These are phyloP conservation scores for Coemansia javaensis DNA, from an alignment of 192 early-diverging fungal species.

Conservation along the genomic window DNA sequence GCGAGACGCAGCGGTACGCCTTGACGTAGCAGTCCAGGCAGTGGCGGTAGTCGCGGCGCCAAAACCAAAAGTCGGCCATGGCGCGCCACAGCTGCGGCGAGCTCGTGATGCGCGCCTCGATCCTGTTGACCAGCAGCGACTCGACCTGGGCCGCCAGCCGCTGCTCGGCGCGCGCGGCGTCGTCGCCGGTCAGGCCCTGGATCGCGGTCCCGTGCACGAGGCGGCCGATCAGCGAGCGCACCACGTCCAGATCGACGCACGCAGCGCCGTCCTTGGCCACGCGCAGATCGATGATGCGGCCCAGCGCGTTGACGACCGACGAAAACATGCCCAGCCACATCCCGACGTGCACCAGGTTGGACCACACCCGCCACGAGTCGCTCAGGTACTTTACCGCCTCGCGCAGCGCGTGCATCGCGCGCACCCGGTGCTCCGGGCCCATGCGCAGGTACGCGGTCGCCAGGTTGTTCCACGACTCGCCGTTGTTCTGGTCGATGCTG, in stretches of 20 bases:
- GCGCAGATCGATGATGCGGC: constrained; percentile 70
- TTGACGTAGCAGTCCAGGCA: constrained; percentile 76
- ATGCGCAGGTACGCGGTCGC: constrained; percentile 74
- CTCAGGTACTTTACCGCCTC: constrained; percentile 75
- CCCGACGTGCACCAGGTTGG: constrained; percentile 80
- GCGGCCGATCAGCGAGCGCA: constrained; percentile 67
- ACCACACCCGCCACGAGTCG: constrained; percentile 90
- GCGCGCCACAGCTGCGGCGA: constrained; percentile 71
- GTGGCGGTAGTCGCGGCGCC: constrained; percentile 56
- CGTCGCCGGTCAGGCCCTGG: constrained; percentile 18
- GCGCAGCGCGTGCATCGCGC: constrained; percentile 76
- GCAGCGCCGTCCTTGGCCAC: constrained; percentile 54
- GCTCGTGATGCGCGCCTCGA: constrained; percentile 71
- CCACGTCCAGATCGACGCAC: constrained; percentile 76
- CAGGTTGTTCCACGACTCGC: constrained; percentile 97
- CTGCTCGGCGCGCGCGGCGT: constrained; percentile 49
- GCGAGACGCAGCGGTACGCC: constrained; percentile 75
- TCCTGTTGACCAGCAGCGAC: constrained; percentile 60
- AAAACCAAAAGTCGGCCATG: constrained; percentile 73
- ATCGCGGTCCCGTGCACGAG: constrained; percentile 49
- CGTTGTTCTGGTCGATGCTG: constrained; percentile 69
- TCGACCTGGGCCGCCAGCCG: constrained; percentile 45
- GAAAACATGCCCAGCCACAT: constrained; percentile 69
- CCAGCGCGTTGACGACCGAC: constrained; percentile 81
- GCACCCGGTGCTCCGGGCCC: constrained; percentile 58